Evolutionary conservation across 306 rosid genomes (phyloP), one percentile per base, ranked within the genome.

Genomic region (Trifolium dubium): DNA sequence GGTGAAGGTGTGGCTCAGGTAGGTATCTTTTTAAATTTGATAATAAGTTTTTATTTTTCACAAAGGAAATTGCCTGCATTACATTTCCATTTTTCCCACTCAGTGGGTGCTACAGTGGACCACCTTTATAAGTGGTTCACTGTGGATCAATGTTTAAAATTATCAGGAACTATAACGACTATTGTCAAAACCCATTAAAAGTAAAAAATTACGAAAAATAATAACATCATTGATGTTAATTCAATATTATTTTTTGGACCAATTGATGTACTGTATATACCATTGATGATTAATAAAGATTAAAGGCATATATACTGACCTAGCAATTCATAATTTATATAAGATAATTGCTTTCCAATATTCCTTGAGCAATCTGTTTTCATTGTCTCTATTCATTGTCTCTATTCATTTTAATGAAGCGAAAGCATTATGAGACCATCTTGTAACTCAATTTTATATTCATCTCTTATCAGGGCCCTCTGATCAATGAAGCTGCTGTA

Each of bases 401-500:
- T 4, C 44, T 60, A 60, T 15, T 66, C 34, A 46, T n/a, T n/a
- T n/a, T n/a, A n/a, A n/a, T n/a, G n/a, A n/a, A n/a, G n/a, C n/a
- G n/a, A n/a, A n/a, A 30, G 41, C 68, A 67, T 53, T 55, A 35
- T 66, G 67, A 46, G 51, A 58, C 64, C 29, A 46, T 64, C 51
- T 49, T 65, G 55, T 76, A 71, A 80, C 83, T 54, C 15, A 63
- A 66, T 69, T 72, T 58, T 46, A 37, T 69, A 35, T 83, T 78
- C 17, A 64, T 84, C 74, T 83, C 67, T 76, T 55, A 83, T 75
- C 85, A 94, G 97, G 99, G 99, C 53, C 99, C 99, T 79, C 83
- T 94, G 64, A 94, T 94, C 78, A 94, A 94, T 79, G 99, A 94
- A 84, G 97, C 99, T 77, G 99, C 99, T 39, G 96, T 94, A 0